Evolutionary conservation across 805 yeast species (phyloP), one percentile per base, ranked within the genome.

Genomic region (Clavispora santaluciae): DNA sequence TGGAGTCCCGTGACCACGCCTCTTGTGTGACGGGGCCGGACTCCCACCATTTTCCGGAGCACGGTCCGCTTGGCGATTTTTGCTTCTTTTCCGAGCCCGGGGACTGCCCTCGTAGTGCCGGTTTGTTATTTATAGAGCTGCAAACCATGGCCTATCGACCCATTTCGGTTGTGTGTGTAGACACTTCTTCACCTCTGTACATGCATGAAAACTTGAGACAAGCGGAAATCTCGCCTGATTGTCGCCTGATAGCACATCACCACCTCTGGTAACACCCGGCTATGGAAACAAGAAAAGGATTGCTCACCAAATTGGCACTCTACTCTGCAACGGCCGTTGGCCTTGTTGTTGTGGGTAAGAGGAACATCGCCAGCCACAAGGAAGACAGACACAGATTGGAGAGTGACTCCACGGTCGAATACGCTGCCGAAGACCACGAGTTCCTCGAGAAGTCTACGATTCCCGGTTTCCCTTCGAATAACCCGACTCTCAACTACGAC

Each of bases 381-480:
- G 68, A 64, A 21, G 48, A 55, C 33, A 56, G 69, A 39, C 73
- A 68, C 47, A 47, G 49, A 25, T 39, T 41, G 23, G 70, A 68
- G 42, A 57, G 64, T 22, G 72, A 67, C 46, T 63, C 70, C 24
- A 49, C 59, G n/a, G 45, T 62, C 18, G 65, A 59, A 40, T 49
- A 61, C 22, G 56, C 54, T 23, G 25, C 40, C 12, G 49, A 42
- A 22, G 48, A 49, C 6, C 45, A 54, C 31, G 71, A 67, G 46
- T 66, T 65, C 43, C 60, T 59, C 35, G 41, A 46, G 26, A 24
- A 22, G 13, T 20, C 37, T 16, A 59, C 66, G 10, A 71, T 72
- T 47, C 85, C 84, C 1, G 86, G 86, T 1, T 72, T 78, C 39
- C 83, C 83, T 4, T 39, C 44, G 13, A 51, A 57, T 40, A 56